Conservation (phyloP, 345 rosid species). For the Dovyalis caffra region DNA sequence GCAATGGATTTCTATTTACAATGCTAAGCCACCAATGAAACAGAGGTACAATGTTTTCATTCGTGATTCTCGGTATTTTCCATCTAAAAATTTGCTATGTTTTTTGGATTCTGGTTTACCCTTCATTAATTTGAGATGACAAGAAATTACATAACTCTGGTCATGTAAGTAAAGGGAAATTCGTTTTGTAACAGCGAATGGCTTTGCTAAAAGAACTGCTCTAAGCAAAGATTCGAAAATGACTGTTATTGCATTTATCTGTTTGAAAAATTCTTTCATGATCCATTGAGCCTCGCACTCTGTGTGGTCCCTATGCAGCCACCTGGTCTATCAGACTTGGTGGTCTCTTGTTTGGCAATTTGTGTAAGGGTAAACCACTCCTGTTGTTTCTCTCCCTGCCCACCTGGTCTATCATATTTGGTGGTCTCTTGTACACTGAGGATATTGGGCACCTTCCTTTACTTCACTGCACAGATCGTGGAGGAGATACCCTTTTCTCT, state of each 20-base stretch:
- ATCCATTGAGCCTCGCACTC: neutral
- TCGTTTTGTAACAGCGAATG: neutral
- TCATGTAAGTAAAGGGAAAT: neutral
- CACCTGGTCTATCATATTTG: neutral
- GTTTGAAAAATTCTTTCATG: neutral
- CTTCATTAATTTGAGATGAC: neutral
- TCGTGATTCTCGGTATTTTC: neutral
- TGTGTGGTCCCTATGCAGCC: neutral
- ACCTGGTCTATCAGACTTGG: neutral
- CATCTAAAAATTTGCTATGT: neutral
- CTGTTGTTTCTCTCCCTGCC: too few species aligned
- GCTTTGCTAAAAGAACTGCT: neutral
- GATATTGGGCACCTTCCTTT: neutral
- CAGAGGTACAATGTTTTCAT: conserved; percentile 22
- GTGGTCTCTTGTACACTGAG: neutral
- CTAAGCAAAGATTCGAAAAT: neutral
- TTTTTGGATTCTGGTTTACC: neutral
- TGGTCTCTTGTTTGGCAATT: neutral
- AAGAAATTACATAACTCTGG: neutral
- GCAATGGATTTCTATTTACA: conserved; percentile 35
- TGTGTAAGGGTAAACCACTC: neutral
- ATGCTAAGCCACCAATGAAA: conserved; percentile 37
- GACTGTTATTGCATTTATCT: neutral
- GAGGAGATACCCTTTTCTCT: neutral
- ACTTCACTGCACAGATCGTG: neutral